phyloP scores from a whole-genome alignment of 306 rosid genomes.

The Casuarina equisetifolia region DNA sequence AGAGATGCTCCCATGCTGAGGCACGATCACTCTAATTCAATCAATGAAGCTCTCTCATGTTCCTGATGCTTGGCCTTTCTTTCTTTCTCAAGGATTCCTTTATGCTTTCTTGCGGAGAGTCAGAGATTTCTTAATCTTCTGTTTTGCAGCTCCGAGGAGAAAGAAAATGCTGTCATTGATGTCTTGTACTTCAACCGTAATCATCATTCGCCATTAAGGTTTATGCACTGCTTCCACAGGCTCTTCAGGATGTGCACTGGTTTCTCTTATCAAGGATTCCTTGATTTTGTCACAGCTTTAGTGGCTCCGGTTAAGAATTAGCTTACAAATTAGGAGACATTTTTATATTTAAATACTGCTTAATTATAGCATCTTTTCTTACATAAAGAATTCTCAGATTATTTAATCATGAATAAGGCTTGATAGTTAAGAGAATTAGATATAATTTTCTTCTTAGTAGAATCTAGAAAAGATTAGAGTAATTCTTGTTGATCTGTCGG shows the following conservation, averaged over 20 bases:
- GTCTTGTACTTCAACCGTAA: not conserved
- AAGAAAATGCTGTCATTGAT: not conserved
- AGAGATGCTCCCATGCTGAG: constrained; percentile 39
- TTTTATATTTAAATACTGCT: no score
- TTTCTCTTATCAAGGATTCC: no score
- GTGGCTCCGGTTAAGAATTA: not conserved
- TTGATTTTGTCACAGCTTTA: not conserved
- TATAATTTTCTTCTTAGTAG: no score
- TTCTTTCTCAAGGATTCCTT: not conserved
- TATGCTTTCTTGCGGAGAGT: not conserved
- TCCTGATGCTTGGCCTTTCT: constrained; percentile 2
- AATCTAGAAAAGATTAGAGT: no score
- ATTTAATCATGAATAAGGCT: no score
- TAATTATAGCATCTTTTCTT: no score
- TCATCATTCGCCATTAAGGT: no score
- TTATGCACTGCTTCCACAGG: not conserved
- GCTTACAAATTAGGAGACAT: no score
- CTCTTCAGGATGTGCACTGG: not conserved
- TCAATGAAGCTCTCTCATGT: not conserved
- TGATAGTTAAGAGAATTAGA: not conserved
- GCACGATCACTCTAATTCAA: constrained; percentile 30
- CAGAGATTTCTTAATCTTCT: not conserved
- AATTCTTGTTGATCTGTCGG: no score
- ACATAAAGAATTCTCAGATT: no score
- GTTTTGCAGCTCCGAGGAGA: not conserved